Evolutionary conservation across 768 basidiomycete genomes (phyloP).

Genomic region (Tricholoma hemisulphureum): DNA sequence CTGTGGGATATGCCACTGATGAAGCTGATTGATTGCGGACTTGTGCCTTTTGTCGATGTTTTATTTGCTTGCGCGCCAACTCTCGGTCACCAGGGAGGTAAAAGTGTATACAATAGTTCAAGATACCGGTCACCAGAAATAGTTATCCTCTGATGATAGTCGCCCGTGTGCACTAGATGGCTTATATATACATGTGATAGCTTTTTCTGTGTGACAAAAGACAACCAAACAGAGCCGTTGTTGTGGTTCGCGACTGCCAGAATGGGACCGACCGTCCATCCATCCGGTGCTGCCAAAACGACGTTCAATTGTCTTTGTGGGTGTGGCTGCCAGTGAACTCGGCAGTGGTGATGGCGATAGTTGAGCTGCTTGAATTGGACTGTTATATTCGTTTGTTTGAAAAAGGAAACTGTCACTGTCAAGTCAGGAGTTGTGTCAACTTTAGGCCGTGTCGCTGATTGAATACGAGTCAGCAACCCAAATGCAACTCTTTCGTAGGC

Average conservation of each 20-base stretch:
- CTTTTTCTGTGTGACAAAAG: background rate
- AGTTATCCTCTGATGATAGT: constrained; percentile 33
- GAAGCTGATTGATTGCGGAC: constrained; percentile 20
- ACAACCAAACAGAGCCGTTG: constrained; percentile 1
- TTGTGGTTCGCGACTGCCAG: constrained; percentile 5
- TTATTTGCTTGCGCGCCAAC: constrained; percentile 17
- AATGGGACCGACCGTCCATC: constrained; percentile 1
- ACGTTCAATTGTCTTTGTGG: no score
- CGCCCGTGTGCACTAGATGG: background rate
- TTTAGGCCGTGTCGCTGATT: constrained; percentile 26
- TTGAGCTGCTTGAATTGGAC: no score
- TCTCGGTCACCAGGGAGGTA: constrained; percentile 59
- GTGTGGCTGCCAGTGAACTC: no score
- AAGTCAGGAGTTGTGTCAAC: background rate
- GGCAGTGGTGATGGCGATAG: no score
- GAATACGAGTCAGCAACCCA: constrained; percentile 44
- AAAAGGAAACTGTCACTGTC: background rate
- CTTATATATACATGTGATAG: background rate
- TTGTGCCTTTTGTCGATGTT: constrained; percentile 23
- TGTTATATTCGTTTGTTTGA: no score
- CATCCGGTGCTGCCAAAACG: no score
- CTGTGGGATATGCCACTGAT: constrained; percentile 16
- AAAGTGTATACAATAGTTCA: constrained; percentile 81
- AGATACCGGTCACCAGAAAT: constrained; percentile 56
- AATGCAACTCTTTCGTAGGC: constrained; percentile 19